phyloP scores from a whole-genome alignment of 352 stramenopile species.

The Globisporangium sylvaticum region DNA sequence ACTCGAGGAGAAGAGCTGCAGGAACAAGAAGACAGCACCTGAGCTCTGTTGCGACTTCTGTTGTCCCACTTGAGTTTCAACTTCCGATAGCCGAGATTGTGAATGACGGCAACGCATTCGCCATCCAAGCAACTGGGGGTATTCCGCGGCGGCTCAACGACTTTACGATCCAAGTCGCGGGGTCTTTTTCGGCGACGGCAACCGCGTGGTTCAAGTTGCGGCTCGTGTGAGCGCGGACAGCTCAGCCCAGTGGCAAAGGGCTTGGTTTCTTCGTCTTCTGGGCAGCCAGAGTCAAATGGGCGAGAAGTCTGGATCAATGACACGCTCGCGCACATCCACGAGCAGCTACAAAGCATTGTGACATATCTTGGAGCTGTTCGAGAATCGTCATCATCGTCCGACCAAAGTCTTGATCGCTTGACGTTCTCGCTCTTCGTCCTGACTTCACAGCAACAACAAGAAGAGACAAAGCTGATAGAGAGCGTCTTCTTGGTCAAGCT shows the following conservation, averaged over 20 bases:
- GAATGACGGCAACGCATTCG: background rate
- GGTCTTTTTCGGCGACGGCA: background rate
- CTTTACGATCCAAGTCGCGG: constrained; percentile 3
- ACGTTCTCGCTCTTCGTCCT: constrained; percentile 6
- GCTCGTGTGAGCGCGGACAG: constrained; percentile 6
- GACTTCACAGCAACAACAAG: background rate
- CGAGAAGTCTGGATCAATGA: constrained; percentile 24
- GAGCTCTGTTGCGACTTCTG: background rate
- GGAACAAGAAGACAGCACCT: background rate
- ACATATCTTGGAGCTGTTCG: background rate
- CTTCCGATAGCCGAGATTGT: background rate
- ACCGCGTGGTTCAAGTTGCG: constrained; percentile 12
- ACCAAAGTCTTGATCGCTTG: constrained; percentile 10
- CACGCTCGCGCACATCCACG: constrained; percentile 17
- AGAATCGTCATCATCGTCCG: background rate
- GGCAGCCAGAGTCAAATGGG: background rate
- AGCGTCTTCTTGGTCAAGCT: constrained; percentile 10
- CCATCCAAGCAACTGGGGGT: constrained; percentile 2
- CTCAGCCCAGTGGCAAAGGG: background rate
- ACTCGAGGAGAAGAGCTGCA: background rate
- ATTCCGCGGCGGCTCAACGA: background rate
- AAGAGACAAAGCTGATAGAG: background rate
- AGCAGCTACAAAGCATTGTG: constrained; percentile 3
- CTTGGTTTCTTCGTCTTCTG: background rate
- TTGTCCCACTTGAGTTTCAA: background rate